These are phyloP conservation scores for Solanum sitiens DNA, from an alignment of 257 asterid genomes.

Conservation along the genomic window DNA sequence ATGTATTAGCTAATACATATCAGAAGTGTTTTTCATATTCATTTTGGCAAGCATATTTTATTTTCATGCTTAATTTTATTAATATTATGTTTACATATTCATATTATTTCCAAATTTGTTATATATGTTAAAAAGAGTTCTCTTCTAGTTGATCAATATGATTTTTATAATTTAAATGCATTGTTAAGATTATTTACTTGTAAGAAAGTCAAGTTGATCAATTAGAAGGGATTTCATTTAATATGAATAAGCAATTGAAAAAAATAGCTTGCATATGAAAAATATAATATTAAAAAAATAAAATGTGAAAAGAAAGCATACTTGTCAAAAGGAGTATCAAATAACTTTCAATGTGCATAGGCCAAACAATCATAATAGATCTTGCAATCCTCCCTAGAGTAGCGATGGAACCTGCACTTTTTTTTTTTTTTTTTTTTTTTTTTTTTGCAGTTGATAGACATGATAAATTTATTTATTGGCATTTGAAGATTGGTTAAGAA, in stretches of 20 bases:
- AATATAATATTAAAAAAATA: not conserved
- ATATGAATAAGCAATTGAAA: not conserved
- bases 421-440: not conserved
- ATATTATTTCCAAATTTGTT: not conserved
- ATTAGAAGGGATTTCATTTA: not conserved
- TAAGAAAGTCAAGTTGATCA: not conserved
- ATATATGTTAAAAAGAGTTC: not conserved
- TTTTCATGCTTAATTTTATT: not conserved
- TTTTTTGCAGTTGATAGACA: slow-evolving; percentile 16
- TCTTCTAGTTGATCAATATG: not conserved
- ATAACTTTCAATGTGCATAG: slow-evolving; percentile 26
- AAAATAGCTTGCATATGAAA: too few relatives aligned
- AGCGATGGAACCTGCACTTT: slow-evolving; percentile 30
- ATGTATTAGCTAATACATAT: slow-evolving; percentile 12
- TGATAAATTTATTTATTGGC: slow-evolving; percentile 28
- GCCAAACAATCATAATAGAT: slow-evolving; percentile 30
- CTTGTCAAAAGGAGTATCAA: slow-evolving; percentile 31
- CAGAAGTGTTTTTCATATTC: slow-evolving; percentile 32
- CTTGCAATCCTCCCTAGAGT: slow-evolving; percentile 30
- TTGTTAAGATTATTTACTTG: not conserved
- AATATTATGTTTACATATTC: not conserved
- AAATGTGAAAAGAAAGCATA: slow-evolving; percentile 3
- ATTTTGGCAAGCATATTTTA: slow-evolving; percentile 27
- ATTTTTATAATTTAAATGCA: not conserved
- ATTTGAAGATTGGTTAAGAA: slow-evolving; percentile 18